Evolutionary conservation across 345 rosid species (phyloP), one percentile per base, ranked within the genome.

Genomic region (Camelina sativa): DNA sequence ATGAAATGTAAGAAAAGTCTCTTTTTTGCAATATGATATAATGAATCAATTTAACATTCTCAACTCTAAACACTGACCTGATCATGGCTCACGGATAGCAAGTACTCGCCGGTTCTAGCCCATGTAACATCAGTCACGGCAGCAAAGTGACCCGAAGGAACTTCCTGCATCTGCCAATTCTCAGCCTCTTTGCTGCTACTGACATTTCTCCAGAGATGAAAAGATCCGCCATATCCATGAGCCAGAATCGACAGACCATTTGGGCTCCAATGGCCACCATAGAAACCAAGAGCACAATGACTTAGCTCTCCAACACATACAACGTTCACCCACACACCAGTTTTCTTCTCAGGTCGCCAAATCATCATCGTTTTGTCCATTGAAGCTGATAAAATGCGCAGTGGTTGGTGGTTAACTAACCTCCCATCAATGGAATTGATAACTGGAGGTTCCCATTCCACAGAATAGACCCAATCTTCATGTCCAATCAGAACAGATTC

Each of bases 281-380:
- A 95, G 85, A 92, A 95, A 41, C 99, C 99, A 71, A 95, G 76
- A 80, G 97, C 97, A 81, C 96, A 95, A 77, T 95, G 96, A 76
- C 97, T 87, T 71, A 95, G 70, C 82, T 95, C 99, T 67, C 99
- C 99, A 65, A 92, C 99, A 35, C 90, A 86, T 75, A 92, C 98
- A 80, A 90, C 92, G 75, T 95, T 92, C 91, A 95, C 89, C 99
- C 99, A 95, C 76, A 92, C 83, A 68, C 98, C 97, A 11, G 83
- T 84, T 43, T 82, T 92, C 80, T 74, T 90, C 84, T 92, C 96
- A 20, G 99, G 98, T 75, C 89, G 81, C 98, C 99, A 95, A 62
- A 95, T 90, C 98, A 95, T 95, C 99, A 95, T 95, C 9, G 97
- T 88, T 84, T 92, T 92, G 82, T 95, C 99, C 99, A 92, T 95